These are phyloP conservation scores for Hsuehochloa calcarea DNA, from an alignment of 176 grass and related monocot genomes.

Conservation along the genomic window DNA sequence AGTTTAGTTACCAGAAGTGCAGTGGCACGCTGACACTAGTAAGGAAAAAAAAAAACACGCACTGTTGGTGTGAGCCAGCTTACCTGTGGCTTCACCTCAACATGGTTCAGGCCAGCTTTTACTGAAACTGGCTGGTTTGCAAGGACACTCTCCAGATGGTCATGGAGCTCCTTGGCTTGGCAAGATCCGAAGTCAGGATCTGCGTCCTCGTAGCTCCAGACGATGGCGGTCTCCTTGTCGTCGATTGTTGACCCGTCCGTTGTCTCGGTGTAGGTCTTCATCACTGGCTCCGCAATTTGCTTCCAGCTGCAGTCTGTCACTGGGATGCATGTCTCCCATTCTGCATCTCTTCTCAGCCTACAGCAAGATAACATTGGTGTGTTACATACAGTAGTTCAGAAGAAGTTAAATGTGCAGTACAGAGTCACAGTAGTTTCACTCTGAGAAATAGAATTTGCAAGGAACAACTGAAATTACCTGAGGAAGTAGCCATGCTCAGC, in stretches of 20 bases:
- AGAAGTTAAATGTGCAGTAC: neutral
- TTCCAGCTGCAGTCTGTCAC: slow-evolving; percentile 77
- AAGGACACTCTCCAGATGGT: slow-evolving; percentile 85
- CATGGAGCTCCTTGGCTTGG: slow-evolving; percentile 90
- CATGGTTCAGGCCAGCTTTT: slow-evolving; percentile 64
- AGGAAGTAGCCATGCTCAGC: slow-evolving; percentile 87
- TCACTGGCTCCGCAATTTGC: slow-evolving; percentile 88
- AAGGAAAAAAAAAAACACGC: neutral
- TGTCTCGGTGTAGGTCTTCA: slow-evolving; percentile 85
- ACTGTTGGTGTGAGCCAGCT: neutral
- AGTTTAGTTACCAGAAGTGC: neutral
- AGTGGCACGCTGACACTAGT: no score
- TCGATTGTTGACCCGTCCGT: slow-evolving; percentile 88
- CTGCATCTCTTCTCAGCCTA: slow-evolving; percentile 62
- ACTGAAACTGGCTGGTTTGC: slow-evolving; percentile 82
- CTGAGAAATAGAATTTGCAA: neutral
- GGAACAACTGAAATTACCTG: slow-evolving; percentile 45
- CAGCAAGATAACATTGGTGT: neutral
- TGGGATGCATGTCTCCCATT: slow-evolving; percentile 63
- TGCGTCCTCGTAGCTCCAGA: slow-evolving; percentile 84
- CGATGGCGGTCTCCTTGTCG: slow-evolving; percentile 76
- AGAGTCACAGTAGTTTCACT: neutral
- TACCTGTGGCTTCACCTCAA: slow-evolving; percentile 98
- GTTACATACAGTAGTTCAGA: neutral
- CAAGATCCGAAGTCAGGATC: slow-evolving; percentile 93